Base-by-base conservation (phyloP, 495 filamentous ascomycete species). In the Penicillium subrubescens region DNA sequence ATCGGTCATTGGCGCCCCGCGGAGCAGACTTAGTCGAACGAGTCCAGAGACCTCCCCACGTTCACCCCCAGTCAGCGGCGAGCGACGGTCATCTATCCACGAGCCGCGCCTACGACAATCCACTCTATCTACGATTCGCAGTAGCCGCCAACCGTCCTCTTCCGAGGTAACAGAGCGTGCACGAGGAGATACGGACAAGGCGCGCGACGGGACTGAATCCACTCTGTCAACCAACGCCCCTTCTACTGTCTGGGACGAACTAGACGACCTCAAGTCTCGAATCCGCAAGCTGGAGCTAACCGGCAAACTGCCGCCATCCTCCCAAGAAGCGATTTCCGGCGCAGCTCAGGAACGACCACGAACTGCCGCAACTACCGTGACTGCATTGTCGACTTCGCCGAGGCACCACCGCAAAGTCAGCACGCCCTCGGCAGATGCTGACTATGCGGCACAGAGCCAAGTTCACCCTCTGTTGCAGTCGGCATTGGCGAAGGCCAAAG, bases 191-290 rank as follows among this genome's bases (percentile, higher is more conserved):
- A 73, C 81, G 10, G 88, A 89, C 57, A 87, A 83, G 55, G 58
- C 82, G 23, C 77, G 79, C 5, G 86, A 90, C 66, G 86, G 86
- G 35, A 93, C 92, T 3, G 91, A 92, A 63, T 97, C 94, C 0
- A 93, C 91, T 0, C 81, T 88, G 25, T 98, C 95, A 0, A 92
- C 91, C 0, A 93, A 88, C 2, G 92, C 93, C 10, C 90, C 93
- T 23, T 96, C 95, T 2, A 96, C 92, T 1, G 92, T 99, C 11
- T 99, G 96, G 96, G 95, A 99, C 74, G 95, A 99, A 76, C 78
- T 99, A 21, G 95, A 99, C 67, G 96, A 98, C 59, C 79, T 99
- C 14, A 99, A 98, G 73, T 94, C 92, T 11, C 87, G 96, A 23
- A 97, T 99, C 65, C 88, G 90, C 63, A 92, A 92, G 52, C 84